These are phyloP conservation scores for Jackrogersella minutella DNA, from an alignment of 495 filamentous ascomycete genomes.

Conservation along the genomic window DNA sequence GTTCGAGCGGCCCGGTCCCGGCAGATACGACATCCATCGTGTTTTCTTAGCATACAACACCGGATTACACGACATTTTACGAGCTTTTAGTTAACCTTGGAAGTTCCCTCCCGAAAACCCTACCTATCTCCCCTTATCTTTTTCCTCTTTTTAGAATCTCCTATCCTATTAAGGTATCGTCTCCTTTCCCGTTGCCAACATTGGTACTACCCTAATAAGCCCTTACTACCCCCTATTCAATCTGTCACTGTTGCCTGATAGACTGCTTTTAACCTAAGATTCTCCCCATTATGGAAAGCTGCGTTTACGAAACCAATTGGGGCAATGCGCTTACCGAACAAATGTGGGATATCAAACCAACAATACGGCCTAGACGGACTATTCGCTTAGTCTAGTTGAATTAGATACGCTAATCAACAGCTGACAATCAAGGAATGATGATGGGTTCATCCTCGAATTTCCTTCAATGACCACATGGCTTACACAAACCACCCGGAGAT, in stretches of 20 bases:
- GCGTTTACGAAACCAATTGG: constrained; percentile 29
- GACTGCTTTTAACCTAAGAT: constrained; percentile 12
- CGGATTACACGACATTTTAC: constrained; percentile 40
- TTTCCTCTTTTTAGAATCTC: constrained; percentile 16
- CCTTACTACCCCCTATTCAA: constrained; percentile 26
- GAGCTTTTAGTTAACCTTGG: constrained; percentile 37
- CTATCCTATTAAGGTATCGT: constrained; percentile 13
- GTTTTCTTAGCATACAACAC: constrained; percentile 28
- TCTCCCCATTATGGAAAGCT: constrained; percentile 30
- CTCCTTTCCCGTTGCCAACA: constrained; percentile 12
- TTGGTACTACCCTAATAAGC: constrained; percentile 25
- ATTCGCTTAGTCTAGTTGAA: constrained; percentile 13
- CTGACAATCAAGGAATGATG: constrained; percentile 33
- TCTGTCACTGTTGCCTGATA: constrained; percentile 18
- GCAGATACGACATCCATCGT: constrained; percentile 37
- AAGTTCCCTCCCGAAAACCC: constrained; percentile 30
- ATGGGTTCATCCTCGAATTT: constrained; percentile 11
- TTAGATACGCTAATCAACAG: constrained; percentile 29
- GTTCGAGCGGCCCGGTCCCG: constrained; percentile 40
- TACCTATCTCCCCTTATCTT: constrained; percentile 25
- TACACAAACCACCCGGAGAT: constrained; percentile 28
- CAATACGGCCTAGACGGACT: not conserved
- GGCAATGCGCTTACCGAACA: constrained; percentile 26
- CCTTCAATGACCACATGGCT: not conserved
- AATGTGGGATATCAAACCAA: constrained; percentile 25